phyloP scores from a whole-genome alignment of 1,139 yeast genomes.

The Yamadazyma triangularis region DNA sequence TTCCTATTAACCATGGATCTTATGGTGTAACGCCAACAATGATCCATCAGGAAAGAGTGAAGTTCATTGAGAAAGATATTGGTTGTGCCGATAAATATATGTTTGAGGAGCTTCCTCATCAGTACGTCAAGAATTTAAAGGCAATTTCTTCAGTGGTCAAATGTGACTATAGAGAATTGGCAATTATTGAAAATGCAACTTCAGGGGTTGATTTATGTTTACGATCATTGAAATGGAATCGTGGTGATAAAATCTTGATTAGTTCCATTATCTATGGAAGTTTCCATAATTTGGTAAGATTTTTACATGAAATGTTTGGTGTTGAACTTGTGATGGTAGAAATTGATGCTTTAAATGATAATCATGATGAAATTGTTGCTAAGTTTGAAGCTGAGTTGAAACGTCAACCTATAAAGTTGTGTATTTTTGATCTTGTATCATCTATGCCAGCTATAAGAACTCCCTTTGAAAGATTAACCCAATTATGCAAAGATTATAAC shows the following conservation, averaged over 20 bases:
- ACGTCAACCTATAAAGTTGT: constrained; percentile 26
- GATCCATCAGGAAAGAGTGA: constrained; percentile 24
- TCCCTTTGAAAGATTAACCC: constrained; percentile 50
- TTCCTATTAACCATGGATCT: constrained; percentile 53
- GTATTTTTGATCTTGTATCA: constrained; percentile 56
- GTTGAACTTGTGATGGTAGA: constrained; percentile 42
- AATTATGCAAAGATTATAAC: constrained; percentile 42
- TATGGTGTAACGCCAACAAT: constrained; percentile 46
- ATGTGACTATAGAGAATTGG: constrained; percentile 42
- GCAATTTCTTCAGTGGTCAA: constrained; percentile 36
- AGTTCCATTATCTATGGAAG: constrained; percentile 56
- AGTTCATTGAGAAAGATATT: constrained; percentile 22
- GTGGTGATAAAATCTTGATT: constrained; percentile 53
- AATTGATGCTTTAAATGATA: constrained; percentile 45
- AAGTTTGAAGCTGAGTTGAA: constrained; percentile 4
- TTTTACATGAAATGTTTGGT: constrained; percentile 38
- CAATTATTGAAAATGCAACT: constrained; percentile 57
- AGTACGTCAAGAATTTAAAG: constrained; percentile 27
- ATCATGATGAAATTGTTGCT: constrained; percentile 30
- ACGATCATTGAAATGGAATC: constrained; percentile 47
- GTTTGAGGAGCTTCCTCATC: constrained; percentile 16
- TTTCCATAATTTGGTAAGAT: constrained; percentile 50
- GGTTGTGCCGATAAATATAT: constrained; percentile 40
- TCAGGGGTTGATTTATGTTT: constrained; percentile 56
- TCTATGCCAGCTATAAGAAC: constrained; percentile 62